phyloP scores from a whole-genome alignment of 306 rosid genomes.

The Bauhinia variegata region DNA sequence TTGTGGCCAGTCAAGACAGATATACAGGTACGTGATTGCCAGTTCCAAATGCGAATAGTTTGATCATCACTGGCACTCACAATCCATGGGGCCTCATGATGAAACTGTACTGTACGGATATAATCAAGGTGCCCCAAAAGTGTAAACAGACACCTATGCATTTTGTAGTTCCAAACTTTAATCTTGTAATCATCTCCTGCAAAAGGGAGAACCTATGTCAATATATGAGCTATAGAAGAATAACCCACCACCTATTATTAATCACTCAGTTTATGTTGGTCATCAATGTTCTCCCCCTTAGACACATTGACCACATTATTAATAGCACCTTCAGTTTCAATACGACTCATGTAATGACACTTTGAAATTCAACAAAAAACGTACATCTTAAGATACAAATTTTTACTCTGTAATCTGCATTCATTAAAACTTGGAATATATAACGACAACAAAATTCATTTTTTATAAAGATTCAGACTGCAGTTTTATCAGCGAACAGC shows the following conservation, averaged over 20 bases:
- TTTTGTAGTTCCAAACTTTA: conserved; percentile 98
- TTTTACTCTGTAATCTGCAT: neutral
- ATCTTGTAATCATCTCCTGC: conserved; percentile 99
- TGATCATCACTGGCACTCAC: conserved; percentile 99
- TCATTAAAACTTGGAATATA: no score
- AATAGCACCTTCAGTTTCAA: neutral
- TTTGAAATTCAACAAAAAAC: neutral
- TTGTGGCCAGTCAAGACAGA: conserved; percentile 98
- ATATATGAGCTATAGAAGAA: neutral
- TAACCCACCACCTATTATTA: neutral
- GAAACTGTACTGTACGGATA: conserved; percentile 95
- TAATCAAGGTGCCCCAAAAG: conserved; percentile 97
- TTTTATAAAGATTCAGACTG: neutral
- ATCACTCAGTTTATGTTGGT: neutral
- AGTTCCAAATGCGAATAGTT: conserved; percentile 97
- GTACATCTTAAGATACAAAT: no score
- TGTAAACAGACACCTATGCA: conserved; percentile 91
- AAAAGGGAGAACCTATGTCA: neutral
- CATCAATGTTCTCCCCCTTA: neutral
- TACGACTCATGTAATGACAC: neutral
- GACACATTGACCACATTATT: neutral
- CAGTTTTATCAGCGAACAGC: neutral
- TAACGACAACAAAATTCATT: neutral
- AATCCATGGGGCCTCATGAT: conserved; percentile 94
- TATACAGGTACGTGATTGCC: conserved; percentile 97